Evolutionary conservation across 2,329 filamentous ascomycete genomes (phyloP).

Genomic region (Fusarium proliferatum): DNA sequence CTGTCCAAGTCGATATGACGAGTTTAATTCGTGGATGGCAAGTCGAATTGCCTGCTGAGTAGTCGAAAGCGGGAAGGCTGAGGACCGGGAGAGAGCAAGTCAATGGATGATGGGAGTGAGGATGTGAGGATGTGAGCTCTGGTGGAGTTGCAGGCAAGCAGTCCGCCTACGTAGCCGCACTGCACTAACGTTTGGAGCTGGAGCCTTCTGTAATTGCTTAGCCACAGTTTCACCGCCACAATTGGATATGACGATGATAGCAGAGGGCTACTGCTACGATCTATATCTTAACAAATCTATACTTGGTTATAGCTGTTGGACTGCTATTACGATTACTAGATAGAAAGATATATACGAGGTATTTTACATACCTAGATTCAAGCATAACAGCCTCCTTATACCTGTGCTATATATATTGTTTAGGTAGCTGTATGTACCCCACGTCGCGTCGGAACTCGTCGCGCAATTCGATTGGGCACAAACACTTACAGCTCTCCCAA

Average conservation of each 20-base stretch:
- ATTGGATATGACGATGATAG: background rate
- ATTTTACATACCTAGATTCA: background rate
- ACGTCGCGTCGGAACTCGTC: slow-evolving; percentile 35
- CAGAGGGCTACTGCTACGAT: background rate
- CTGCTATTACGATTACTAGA: background rate
- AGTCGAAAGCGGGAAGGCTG: slow-evolving; percentile 18
- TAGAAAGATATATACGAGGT: too few relatives aligned
- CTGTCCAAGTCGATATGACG: background rate
- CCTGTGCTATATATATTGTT: background rate
- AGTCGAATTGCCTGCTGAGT: background rate
- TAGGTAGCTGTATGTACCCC: slow-evolving; percentile 31
- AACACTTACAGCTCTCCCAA: slow-evolving; percentile 40
- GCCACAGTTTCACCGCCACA: slow-evolving; percentile 40
- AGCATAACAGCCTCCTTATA: background rate
- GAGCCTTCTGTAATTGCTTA: slow-evolving; percentile 18
- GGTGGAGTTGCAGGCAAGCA: slow-evolving; percentile 53
- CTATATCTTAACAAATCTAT: background rate
- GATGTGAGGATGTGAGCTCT: slow-evolving; percentile 42
- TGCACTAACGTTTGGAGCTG: slow-evolving; percentile 11
- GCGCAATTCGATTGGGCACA: slow-evolving; percentile 46
- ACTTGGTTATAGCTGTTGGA: background rate
- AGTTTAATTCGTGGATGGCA: background rate
- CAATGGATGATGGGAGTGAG: slow-evolving; percentile 28
- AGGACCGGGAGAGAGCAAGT: slow-evolving; percentile 14
- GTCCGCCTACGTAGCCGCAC: slow-evolving; percentile 51